Evolutionary conservation across 306 rosid genomes (phyloP).

Genomic region (Fragaria vesca): DNA sequence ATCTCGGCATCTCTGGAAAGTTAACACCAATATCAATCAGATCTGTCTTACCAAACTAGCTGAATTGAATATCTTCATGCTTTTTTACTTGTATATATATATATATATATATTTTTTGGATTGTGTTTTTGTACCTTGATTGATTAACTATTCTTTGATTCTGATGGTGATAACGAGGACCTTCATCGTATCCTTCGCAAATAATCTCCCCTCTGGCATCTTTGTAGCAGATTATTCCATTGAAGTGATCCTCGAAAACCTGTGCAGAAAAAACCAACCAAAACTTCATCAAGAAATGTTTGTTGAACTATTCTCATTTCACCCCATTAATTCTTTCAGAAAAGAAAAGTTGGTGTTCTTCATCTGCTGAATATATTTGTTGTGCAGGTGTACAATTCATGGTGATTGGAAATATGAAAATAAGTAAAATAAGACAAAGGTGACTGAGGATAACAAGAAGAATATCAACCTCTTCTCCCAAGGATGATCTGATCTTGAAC

Average conservation of each 20-base stretch:
- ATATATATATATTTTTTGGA: neutral
- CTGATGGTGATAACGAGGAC: slow-evolving; percentile 63
- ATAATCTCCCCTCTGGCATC: slow-evolving; percentile 80
- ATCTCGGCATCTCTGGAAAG: slow-evolving; percentile 58
- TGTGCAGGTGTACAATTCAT: neutral
- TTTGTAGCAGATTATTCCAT: slow-evolving; percentile 78
- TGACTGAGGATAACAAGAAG: neutral
- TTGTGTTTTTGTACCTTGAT: slow-evolving; percentile 39
- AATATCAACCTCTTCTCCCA: slow-evolving; percentile 63
- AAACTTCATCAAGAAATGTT: slow-evolving; percentile 19
- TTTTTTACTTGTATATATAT: neutral
- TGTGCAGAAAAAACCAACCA: slow-evolving; percentile 21
- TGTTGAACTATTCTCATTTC: neutral
- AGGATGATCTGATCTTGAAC: slow-evolving; percentile 57
- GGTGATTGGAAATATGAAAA: neutral
- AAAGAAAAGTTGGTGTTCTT: neutral
- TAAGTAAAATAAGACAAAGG: neutral
- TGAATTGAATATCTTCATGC: neutral
- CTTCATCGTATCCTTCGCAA: slow-evolving; percentile 94
- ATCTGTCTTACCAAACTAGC: neutral
- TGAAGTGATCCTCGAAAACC: slow-evolving; percentile 77
- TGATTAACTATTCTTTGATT: slow-evolving; percentile 39
- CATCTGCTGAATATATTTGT: neutral
- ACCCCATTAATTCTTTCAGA: neutral
- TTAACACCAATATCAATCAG: neutral